phyloP scores from a whole-genome alignment of 495 filamentous ascomycete species.

The Neurospora cerealis region DNA sequence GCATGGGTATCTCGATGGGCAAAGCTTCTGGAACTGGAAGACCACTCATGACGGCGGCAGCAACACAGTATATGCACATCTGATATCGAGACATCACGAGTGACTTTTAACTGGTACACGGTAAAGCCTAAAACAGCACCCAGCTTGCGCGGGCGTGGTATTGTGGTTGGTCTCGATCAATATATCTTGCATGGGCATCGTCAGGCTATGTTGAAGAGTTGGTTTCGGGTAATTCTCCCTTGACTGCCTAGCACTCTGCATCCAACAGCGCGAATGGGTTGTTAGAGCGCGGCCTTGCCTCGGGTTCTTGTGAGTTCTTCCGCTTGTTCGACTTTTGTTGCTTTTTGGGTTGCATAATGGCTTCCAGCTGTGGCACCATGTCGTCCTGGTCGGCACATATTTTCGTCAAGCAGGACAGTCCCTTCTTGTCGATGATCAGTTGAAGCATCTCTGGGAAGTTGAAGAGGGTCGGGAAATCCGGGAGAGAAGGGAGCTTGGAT shows the following conservation, averaged over 20 bases:
- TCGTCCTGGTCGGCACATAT: slow-evolving; percentile 7
- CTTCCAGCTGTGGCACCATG: slow-evolving; percentile 9
- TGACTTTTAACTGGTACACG: not conserved
- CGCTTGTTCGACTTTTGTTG: not conserved
- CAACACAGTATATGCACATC: not conserved
- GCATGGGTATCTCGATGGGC: not conserved
- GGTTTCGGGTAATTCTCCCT: too few species aligned
- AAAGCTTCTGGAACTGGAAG: not conserved
- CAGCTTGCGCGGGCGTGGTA: too few species aligned
- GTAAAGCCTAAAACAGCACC: not conserved
- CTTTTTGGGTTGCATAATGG: not conserved
- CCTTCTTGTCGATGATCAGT: slow-evolving; percentile 4
- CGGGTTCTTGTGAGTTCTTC: not conserved
- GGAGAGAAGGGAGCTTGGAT: slow-evolving; percentile 10
- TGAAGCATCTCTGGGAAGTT: slow-evolving; percentile 10
- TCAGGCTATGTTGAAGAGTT: not conserved
- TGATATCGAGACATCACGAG: not conserved
- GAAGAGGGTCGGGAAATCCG: slow-evolving; percentile 9
- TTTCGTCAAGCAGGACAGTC: slow-evolving; percentile 4
- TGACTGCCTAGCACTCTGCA: not conserved
- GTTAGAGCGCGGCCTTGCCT: not conserved
- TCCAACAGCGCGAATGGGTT: not conserved
- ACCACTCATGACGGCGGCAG: not conserved
- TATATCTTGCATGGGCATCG: not conserved
- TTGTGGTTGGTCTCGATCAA: not conserved